phyloP scores from a whole-genome alignment of 179 eudicot species.

The Corrigiola litoralis region DNA sequence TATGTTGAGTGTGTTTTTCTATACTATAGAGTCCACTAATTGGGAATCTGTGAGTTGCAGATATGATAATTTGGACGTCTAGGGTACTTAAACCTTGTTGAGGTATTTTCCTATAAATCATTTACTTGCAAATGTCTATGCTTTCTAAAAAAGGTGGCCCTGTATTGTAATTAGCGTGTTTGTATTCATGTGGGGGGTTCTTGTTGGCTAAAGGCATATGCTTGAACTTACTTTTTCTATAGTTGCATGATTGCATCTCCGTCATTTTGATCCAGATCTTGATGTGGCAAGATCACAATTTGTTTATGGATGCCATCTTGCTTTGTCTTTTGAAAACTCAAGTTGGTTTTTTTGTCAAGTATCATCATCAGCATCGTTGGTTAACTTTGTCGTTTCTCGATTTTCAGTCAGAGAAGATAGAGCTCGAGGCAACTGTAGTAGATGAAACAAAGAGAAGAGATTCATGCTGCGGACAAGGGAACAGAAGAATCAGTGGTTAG shows the following conservation, averaged over 20 bases:
- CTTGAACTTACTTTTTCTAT: background rate
- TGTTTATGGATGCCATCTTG: background rate
- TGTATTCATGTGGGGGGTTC: background rate
- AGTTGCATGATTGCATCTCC: background rate
- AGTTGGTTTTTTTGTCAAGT: background rate
- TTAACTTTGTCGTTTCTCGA: background rate
- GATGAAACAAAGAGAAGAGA: constrained; percentile 96
- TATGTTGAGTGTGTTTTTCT: background rate
- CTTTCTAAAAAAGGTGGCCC: background rate
- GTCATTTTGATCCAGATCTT: background rate
- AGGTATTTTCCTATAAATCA: background rate
- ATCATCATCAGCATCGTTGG: background rate
- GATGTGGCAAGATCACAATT: background rate
- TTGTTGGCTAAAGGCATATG: background rate
- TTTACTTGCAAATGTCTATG: background rate
- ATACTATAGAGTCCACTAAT: background rate
- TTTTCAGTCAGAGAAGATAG: constrained; percentile 91
- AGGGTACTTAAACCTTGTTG: background rate
- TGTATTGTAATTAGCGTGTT: background rate
- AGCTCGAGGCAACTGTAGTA: constrained; percentile 92
- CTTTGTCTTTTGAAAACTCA: background rate
- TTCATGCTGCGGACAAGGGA: constrained; percentile 83
- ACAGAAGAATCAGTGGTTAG: constrained; percentile 91
- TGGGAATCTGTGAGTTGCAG: background rate
- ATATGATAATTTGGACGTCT: background rate